Evolutionary conservation across 2,329 filamentous ascomycete genomes (phyloP).

Genomic region (Monosporascus sp.): DNA sequence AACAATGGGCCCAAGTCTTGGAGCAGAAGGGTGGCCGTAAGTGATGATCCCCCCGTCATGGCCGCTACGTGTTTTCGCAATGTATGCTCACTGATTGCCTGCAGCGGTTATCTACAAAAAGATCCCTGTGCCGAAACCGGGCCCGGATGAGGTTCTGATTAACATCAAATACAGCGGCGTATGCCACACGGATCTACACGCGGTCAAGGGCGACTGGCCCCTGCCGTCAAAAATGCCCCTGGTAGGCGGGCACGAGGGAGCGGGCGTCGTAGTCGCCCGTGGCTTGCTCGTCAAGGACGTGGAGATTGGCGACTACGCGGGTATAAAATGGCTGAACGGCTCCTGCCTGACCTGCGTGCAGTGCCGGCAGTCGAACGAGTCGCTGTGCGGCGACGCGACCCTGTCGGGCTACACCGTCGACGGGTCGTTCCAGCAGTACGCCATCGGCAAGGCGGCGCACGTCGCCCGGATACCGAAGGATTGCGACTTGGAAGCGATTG

Average conservation of each 20-base stretch:
- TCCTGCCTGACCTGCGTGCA: slow-evolving; percentile 78
- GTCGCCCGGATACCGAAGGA: slow-evolving; percentile 77
- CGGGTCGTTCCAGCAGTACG: slow-evolving; percentile 90
- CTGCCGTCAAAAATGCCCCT: slow-evolving; percentile 75
- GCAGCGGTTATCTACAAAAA: slow-evolving; percentile 65
- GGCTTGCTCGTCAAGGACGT: slow-evolving; percentile 74
- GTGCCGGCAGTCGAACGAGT: slow-evolving; percentile 76
- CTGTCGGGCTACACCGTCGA: slow-evolving; percentile 92
- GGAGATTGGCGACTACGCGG: slow-evolving; percentile 76
- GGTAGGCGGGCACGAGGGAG: slow-evolving; percentile 75
- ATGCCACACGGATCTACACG: slow-evolving; percentile 79
- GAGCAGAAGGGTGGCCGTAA: slow-evolving; percentile 71
- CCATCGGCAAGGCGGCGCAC: slow-evolving; percentile 79
- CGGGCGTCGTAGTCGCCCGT: slow-evolving; percentile 74
- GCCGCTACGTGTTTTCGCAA: slow-evolving; percentile 13
- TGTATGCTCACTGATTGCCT: neutral
- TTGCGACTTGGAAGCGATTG: slow-evolving; percentile 67
- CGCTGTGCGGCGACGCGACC: slow-evolving; percentile 67
- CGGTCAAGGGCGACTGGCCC: slow-evolving; percentile 87
- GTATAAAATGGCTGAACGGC: slow-evolving; percentile 91
- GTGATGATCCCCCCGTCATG: slow-evolving; percentile 23
- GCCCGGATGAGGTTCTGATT: slow-evolving; percentile 84
- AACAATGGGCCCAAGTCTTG: slow-evolving; percentile 89
- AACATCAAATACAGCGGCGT: slow-evolving; percentile 89
- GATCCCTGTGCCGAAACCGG: slow-evolving; percentile 76